Conservation (phyloP, 2,329 filamentous ascomycete genomes). For the Aphanocladium album region DNA sequence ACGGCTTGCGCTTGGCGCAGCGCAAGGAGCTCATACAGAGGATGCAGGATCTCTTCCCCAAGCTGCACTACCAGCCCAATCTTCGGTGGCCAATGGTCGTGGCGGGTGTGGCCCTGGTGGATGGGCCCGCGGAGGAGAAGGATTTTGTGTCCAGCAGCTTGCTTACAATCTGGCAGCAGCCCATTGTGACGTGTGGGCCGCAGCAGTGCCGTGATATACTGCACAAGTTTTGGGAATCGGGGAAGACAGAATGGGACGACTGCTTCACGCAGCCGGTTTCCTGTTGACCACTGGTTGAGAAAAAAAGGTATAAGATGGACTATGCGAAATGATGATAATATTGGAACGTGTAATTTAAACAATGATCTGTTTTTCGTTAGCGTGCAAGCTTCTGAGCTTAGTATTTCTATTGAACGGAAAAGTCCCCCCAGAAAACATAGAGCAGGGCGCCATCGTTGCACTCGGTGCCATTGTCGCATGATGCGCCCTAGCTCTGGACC, state of each 20-base stretch:
- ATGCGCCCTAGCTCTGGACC: neutral
- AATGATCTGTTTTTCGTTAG: no score
- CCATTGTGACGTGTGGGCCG: neutral
- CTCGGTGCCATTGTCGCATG: neutral
- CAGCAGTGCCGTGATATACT: neutral
- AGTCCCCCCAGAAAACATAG: no score
- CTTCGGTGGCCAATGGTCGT: slow-evolving; percentile 1
- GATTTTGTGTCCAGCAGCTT: neutral
- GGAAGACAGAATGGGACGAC: neutral
- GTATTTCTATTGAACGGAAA: no score
- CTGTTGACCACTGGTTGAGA: neutral
- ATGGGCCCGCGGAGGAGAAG: neutral
- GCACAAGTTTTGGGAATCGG: neutral
- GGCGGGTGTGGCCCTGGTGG: neutral
- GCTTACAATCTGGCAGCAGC: neutral
- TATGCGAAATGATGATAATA: no score
- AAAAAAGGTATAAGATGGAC: neutral
- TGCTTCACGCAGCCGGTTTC: neutral
- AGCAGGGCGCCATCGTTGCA: no score
- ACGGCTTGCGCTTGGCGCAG: neutral
- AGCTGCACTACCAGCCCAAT: neutral
- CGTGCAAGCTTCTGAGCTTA: no score
- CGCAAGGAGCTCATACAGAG: neutral
- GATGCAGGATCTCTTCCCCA: neutral
- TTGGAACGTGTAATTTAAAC: no score